These are phyloP conservation scores for Butyriboletus loyo DNA, from an alignment of 768 basidiomycete species.

Conservation along the genomic window DNA sequence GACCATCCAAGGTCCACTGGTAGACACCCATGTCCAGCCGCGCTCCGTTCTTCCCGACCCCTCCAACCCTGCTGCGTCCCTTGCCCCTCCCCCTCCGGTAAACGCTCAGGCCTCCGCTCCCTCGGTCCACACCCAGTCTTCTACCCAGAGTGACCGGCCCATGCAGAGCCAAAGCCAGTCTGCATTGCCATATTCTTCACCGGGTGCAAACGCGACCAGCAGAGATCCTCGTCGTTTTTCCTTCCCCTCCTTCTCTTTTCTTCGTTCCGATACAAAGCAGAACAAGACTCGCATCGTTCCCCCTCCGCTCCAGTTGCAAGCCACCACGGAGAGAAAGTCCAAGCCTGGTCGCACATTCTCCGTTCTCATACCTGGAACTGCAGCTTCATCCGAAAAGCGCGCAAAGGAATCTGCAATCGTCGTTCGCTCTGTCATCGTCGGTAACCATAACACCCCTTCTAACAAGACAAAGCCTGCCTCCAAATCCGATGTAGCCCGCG, in stretches of 20 bases:
- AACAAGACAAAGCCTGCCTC: slow-evolving; percentile 41
- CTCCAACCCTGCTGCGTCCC: slow-evolving; percentile 13
- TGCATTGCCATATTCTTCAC: slow-evolving; percentile 22
- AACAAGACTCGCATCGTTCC: slow-evolving; percentile 14
- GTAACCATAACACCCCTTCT: slow-evolving; percentile 35
- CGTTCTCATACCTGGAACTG: slow-evolving; percentile 27
- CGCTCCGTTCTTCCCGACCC: slow-evolving; percentile 15
- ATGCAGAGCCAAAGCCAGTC: slow-evolving; percentile 30
- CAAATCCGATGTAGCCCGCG: slow-evolving; percentile 54
- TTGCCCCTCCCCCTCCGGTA: slow-evolving; percentile 16
- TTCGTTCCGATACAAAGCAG: slow-evolving; percentile 34
- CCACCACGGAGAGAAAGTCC: slow-evolving; percentile 40
- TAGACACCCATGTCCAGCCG: slow-evolving; percentile 2
- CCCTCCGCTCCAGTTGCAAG: slow-evolving; percentile 14
- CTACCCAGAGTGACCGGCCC: slow-evolving; percentile 12
- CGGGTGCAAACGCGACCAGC: slow-evolving; percentile 1
- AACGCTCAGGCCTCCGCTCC: slow-evolving; percentile 2
- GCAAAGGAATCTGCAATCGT: slow-evolving; percentile 63
- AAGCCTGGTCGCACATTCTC: slow-evolving; percentile 35
- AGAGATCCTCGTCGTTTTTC: slow-evolving; percentile 45
- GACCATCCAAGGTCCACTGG: slow-evolving; percentile 19
- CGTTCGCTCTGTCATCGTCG: slow-evolving; percentile 68
- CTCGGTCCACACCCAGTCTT: slow-evolving; percentile 15
- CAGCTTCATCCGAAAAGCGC: slow-evolving; percentile 47
- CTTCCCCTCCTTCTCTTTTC: slow-evolving; percentile 44